phyloP scores from a whole-genome alignment of 352 stramenopile species.

The Blastocystis sp. region DNA sequence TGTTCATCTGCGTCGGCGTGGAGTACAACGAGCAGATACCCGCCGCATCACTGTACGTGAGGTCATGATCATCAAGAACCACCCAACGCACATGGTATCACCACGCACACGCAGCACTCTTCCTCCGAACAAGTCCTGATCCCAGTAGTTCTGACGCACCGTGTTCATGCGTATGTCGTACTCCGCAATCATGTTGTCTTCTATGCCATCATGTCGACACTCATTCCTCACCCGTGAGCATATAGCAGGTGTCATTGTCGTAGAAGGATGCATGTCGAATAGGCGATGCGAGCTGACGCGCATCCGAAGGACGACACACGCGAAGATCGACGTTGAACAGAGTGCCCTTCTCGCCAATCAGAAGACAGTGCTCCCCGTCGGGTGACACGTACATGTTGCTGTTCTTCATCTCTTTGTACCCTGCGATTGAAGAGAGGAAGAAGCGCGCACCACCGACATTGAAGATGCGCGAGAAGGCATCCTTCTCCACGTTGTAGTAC shows the following conservation, averaged over 20 bases:
- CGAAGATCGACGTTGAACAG: slow-evolving; percentile 30
- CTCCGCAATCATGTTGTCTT: slow-evolving; percentile 36
- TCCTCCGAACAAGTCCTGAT: slow-evolving; percentile 48
- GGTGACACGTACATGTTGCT: slow-evolving; percentile 10
- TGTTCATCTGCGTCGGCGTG: slow-evolving; percentile 33
- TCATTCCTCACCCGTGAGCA: background rate
- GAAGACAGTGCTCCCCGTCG: background rate
- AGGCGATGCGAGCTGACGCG: slow-evolving; percentile 6
- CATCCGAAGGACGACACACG: background rate
- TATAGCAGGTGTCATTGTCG: slow-evolving; percentile 48
- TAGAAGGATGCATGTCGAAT: slow-evolving; percentile 40
- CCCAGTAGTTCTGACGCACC: slow-evolving; percentile 20
- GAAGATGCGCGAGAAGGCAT: slow-evolving; percentile 28
- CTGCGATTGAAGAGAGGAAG: background rate
- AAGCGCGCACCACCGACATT: slow-evolving; percentile 3
- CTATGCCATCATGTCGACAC: background rate
- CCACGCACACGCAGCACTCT: slow-evolving; percentile 14
- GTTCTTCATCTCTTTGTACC: slow-evolving; percentile 34
- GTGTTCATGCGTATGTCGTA: slow-evolving; percentile 1
- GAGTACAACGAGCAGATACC: slow-evolving; percentile 15
- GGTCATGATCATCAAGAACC: background rate
- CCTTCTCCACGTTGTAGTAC: slow-evolving; percentile 37
- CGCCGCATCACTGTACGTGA: slow-evolving; percentile 4
- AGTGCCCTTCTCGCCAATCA: slow-evolving; percentile 24
- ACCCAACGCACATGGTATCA: slow-evolving; percentile 52